phyloP scores from a whole-genome alignment of 2,329 filamentous ascomycete genomes.

The Stemphylium lycopersici region DNA sequence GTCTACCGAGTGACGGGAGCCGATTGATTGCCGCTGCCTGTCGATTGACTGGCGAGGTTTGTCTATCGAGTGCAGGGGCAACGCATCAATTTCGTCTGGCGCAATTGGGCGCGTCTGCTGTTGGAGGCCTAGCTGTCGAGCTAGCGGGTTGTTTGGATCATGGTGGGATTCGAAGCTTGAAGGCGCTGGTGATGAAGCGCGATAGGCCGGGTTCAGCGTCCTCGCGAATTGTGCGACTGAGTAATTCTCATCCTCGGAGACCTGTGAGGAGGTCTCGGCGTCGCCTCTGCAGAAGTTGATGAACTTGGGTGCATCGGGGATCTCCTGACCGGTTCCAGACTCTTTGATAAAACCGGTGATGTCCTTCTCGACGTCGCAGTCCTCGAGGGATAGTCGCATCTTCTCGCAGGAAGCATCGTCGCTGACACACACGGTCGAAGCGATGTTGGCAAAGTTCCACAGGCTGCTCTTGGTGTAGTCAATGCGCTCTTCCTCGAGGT shows the following conservation, averaged over 20 bases:
- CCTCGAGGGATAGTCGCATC: conserved; percentile 88
- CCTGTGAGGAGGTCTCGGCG: conserved; percentile 79
- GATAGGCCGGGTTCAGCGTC: conserved; percentile 93
- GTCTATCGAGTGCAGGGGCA: conserved; percentile 22
- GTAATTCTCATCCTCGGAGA: conserved; percentile 85
- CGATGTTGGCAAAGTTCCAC: conserved; percentile 97
- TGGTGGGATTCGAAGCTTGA: conserved; percentile 93
- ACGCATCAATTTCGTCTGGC: conserved; percentile 31
- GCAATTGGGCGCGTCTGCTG: conserved; percentile 40
- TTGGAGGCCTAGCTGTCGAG: conserved; percentile 69
- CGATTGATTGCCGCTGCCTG: conserved; percentile 1
- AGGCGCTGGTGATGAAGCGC: conserved; percentile 93
- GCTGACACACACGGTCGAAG: conserved; percentile 96
- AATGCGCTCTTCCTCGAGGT: conserved; percentile 93
- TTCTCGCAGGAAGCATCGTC: conserved; percentile 95
- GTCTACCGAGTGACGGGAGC: conserved; percentile 3
- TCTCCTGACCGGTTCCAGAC: conserved; percentile 91
- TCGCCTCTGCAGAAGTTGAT: conserved; percentile 98
- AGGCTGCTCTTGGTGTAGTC: conserved; percentile 98
- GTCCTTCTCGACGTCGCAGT: conserved; percentile 96
- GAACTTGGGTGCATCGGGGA: conserved; percentile 94
- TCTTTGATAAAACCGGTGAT: conserved; percentile 88
- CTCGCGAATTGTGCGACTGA: conserved; percentile 95
- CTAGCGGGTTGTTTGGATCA: conserved; percentile 77
- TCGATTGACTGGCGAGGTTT: conserved; percentile 20